These are phyloP conservation scores for Suillus weaverae DNA, from an alignment of 768 basidiomycete species.

Conservation along the genomic window DNA sequence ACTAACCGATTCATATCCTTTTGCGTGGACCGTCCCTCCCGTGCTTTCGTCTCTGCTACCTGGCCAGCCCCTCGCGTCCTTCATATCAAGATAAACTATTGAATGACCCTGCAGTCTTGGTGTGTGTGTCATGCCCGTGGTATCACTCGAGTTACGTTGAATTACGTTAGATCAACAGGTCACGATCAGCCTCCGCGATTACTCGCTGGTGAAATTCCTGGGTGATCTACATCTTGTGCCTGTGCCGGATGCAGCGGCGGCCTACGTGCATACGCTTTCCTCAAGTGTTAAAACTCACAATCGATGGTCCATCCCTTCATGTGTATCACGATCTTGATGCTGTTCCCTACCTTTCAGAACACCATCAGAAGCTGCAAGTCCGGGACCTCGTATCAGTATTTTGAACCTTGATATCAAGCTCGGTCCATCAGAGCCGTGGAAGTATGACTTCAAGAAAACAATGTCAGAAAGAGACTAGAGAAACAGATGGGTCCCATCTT, in stretches of 20 bases:
- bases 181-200: constrained; percentile 2
- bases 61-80: background rate
- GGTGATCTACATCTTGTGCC: background rate
- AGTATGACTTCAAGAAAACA: background rate
- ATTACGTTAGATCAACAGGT: background rate
- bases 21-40: background rate
- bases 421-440: background rate
- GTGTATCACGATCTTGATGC: background rate
- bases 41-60: background rate
- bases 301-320: background rate
- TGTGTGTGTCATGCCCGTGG: background rate
- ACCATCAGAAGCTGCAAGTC: background rate
- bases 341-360: background rate
- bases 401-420: background rate
- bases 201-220: background rate
- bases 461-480: background rate
- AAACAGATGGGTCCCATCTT: background rate
- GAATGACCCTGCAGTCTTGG: background rate
- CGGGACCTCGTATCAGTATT: background rate
- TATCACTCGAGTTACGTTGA: background rate
- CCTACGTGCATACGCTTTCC: background rate
- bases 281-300: background rate
- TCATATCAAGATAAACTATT: background rate
- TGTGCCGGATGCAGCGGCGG: background rate
- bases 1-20: background rate